Evolutionary conservation across 768 basidiomycete species (phyloP).

Genomic region (Boletus subcaerulescens): DNA sequence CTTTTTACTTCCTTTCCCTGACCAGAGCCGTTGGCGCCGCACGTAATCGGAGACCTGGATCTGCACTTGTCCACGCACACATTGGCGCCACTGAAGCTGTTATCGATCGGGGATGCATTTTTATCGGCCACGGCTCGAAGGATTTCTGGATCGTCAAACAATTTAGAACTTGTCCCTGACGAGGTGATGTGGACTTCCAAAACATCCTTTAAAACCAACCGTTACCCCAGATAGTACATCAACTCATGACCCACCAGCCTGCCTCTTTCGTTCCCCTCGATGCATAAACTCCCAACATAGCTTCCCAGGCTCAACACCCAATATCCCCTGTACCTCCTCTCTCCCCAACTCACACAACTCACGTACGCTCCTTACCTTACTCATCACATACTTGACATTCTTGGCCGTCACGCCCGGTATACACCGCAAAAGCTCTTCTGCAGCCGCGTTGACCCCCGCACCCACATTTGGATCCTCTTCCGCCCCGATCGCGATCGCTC

Average conservation of each 20-base stretch:
- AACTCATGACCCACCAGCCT: background rate
- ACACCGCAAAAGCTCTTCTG: conserved; percentile 78
- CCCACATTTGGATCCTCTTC: conserved; percentile 70
- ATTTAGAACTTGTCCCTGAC: conserved; percentile 25
- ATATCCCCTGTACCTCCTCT: conserved; percentile 61
- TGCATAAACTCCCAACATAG: conserved; percentile 82
- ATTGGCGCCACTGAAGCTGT: conserved; percentile 71
- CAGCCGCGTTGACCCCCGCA: conserved; percentile 66
- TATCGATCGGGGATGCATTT: conserved; percentile 93
- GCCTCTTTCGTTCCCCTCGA: conserved; percentile 46
- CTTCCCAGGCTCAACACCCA: conserved; percentile 81
- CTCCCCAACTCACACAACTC: conserved; percentile 67
- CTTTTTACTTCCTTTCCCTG: background rate
- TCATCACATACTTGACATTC: conserved; percentile 83
- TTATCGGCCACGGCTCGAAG: conserved; percentile 98
- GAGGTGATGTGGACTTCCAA: too few relatives aligned
- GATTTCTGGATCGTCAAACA: conserved; percentile 98
- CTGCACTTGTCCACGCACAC: conserved; percentile 80
- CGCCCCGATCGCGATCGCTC: conserved; percentile 77
- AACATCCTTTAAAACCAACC: too few relatives aligned
- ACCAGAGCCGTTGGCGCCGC: background rate
- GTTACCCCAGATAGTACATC: too few relatives aligned
- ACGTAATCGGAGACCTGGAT: conserved; percentile 87
- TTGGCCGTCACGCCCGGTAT: conserved; percentile 85
- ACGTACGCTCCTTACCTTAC: conserved; percentile 70